Base-by-base conservation (phyloP, 169 alveolate species). In the Eimeria acervulina region DNA sequence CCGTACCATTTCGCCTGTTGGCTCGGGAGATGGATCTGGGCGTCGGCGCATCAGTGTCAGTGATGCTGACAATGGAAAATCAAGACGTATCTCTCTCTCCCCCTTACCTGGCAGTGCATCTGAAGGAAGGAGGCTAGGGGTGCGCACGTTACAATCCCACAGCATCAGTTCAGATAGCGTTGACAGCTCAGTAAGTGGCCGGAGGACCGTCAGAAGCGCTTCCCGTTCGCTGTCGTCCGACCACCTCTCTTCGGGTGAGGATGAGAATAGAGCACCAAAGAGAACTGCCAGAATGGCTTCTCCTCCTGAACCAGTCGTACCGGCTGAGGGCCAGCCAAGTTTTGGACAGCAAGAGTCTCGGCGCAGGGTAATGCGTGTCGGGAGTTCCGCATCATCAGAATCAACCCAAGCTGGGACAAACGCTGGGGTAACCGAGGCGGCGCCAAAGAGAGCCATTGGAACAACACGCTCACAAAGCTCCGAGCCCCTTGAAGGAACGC, bases 1-100 rank as follows among this genome's bases (percentile, higher is more conserved):
- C 66, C 93, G 93, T 26, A 87, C 81, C 51, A 33, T 87, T 23
- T 87, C 93, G 40, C 93, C 93, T 26, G 93, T 87, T 87, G 93
- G 47, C 7, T 31, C 40, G 21, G 93, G 59, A 23, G 78, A 55
- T 10, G 93, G 93, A 17, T 51, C 93, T 19, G 28, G 55, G 36
- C 93, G 81, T 17, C 80, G 93, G 76, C 93, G 93, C 21, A 87
- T 87, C 26, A 87, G 80, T 47, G 80, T 87, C 19, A 61, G 47
- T 8, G 51, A 87, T 36, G 93, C 83, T 42, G 28, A 5, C 1
- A 63, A 63, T n/a, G 93, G 55, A 15, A 87, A 59, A 47, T 70
- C 93, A 31, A 55, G 93, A 26, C 93, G 93, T 12, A 63, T 87
- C 19, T 83, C 91, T 23, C 91, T 83, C 21, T 51, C 91, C 38